These are phyloP conservation scores for Penicillium tannophilum DNA, from an alignment of 495 filamentous ascomycete species.

Conservation along the genomic window DNA sequence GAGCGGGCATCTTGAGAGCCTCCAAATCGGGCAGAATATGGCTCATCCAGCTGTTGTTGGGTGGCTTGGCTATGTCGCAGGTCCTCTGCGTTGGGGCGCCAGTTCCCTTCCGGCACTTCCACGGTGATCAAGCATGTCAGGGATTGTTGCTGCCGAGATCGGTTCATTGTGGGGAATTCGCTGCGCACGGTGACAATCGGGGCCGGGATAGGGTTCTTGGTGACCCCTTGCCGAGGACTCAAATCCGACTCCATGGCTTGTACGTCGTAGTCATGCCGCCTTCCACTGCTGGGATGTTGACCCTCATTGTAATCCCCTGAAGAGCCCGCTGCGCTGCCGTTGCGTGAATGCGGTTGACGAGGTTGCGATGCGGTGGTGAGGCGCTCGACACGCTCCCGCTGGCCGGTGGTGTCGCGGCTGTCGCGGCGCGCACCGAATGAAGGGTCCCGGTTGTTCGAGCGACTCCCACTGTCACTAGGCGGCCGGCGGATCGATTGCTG, in stretches of 20 bases:
- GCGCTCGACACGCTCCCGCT: constrained; percentile 60
- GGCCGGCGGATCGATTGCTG: constrained; percentile 48
- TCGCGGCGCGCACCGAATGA: constrained; percentile 49
- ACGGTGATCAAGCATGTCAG: constrained; percentile 93
- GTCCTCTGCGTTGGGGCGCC: constrained; percentile 84
- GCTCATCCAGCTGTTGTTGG: constrained; percentile 53
- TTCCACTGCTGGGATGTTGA: constrained; percentile 42
- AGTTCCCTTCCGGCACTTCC: constrained; percentile 91
- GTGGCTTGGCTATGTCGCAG: constrained; percentile 64
- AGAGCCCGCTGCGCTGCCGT: constrained; percentile 74
- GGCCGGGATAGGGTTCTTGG: constrained; percentile 89
- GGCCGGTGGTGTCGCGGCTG: constrained; percentile 56
- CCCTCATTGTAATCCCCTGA: constrained; percentile 77
- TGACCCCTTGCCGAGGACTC: constrained; percentile 64
- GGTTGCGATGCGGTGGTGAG: constrained; percentile 49
- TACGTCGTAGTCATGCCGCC: constrained; percentile 92
- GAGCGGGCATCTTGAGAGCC: constrained; percentile 35
- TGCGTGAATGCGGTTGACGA: constrained; percentile 61
- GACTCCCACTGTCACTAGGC: constrained; percentile 51
- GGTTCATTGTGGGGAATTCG: constrained; percentile 92
- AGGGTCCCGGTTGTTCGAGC: constrained; percentile 18
- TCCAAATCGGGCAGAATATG: constrained; percentile 37
- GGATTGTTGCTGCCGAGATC: constrained; percentile 91
- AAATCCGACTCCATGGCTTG: constrained; percentile 93
- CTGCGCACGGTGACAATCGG: constrained; percentile 91